These are phyloP conservation scores for Globisporangium carolinianum DNA, from an alignment of 352 stramenopile species.

Conservation along the genomic window DNA sequence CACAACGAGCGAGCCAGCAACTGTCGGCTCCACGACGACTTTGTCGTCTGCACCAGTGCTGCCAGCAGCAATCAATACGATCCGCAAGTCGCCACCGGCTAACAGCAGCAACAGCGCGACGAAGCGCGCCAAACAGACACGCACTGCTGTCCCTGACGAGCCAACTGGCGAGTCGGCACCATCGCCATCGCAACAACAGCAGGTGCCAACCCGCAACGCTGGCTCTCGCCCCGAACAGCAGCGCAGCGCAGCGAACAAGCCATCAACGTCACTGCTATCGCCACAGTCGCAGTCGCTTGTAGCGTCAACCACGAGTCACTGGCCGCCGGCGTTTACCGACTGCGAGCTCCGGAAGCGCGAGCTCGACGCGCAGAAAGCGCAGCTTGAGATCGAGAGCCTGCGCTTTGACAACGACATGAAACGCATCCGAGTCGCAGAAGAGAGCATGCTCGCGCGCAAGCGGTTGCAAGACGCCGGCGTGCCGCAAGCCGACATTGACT, in stretches of 20 bases:
- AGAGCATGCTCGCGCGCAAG: conserved; percentile 30
- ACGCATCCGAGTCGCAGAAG: conserved; percentile 10
- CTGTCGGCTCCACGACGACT: not conserved
- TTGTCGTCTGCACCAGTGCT: not conserved
- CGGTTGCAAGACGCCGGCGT: conserved; percentile 30
- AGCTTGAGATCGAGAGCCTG: conserved; percentile 11
- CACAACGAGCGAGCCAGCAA: too few relatives aligned
- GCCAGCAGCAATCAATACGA: not conserved
- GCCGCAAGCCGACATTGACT: conserved; percentile 11
- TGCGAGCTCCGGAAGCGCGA: conserved; percentile 6
- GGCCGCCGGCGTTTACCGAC: not conserved
- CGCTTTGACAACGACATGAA: conserved; percentile 16
- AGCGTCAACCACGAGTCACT: too few relatives aligned
- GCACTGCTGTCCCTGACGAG: not conserved
- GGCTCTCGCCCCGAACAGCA: too few relatives aligned
- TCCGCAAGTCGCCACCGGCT: not conserved
- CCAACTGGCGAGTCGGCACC: too few relatives aligned
- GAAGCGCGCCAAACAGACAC: not conserved
- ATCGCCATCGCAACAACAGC: not conserved
- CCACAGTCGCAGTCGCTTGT: too few relatives aligned
- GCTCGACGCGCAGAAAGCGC: conserved; percentile 4
- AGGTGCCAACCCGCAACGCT: not conserved
- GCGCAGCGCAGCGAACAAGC: too few relatives aligned
- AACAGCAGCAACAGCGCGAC: conserved; percentile 1
- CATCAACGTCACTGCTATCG: too few relatives aligned